Base-by-base conservation (phyloP, 768 basidiomycete genomes). In the Strobilomyces dryophilus region DNA sequence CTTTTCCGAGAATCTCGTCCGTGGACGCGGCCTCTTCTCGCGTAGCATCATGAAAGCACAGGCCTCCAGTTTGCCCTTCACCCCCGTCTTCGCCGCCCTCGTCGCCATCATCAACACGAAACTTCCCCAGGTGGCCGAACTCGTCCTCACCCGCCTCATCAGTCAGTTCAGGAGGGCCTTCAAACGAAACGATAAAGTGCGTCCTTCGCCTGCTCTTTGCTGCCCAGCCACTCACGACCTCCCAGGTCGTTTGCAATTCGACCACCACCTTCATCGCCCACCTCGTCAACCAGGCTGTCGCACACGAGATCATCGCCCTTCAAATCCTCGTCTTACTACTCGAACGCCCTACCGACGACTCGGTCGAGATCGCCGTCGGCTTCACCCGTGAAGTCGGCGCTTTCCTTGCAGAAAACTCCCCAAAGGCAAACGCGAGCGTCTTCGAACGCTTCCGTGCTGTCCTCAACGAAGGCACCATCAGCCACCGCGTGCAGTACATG, bases 21-120 rank as follows among this genome's bases (percentile, higher is more conserved):
- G 94, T 44, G 97, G 97, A 1, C 80, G 92, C 24, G 97, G 97
- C 1, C 76, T 99, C 37, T 97, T 98, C 66, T 81, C 91, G 20
- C 76, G 97, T 59, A 95, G 94, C 59, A 79, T 99, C 58, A 98
- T 99, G 97, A 94, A 98, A 66, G 97, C 97, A 7, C 97, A 99
- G 68, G 82, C 95, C 0, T 83, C 94, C 6, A 98, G 97, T 76
- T 85, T 98, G 61, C 95, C 97, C 0, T 99, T 95, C 67, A 98
- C 97, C 0, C 94, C 97, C 5, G 90, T 99, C 11, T 99, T 98
- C 66, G 93, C 95, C 12, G 89, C 92, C 1, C 78, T 98, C 31
- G 91, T 97, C 45, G 82, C 92, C 1, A 92, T 99, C 68, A 82
- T 98, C 77, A 98, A 99, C 69, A 92, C 95, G 51, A 98, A 99